These are phyloP conservation scores for Pilatotrama ljubarskyi DNA, from an alignment of 768 basidiomycete species.

Conservation along the genomic window DNA sequence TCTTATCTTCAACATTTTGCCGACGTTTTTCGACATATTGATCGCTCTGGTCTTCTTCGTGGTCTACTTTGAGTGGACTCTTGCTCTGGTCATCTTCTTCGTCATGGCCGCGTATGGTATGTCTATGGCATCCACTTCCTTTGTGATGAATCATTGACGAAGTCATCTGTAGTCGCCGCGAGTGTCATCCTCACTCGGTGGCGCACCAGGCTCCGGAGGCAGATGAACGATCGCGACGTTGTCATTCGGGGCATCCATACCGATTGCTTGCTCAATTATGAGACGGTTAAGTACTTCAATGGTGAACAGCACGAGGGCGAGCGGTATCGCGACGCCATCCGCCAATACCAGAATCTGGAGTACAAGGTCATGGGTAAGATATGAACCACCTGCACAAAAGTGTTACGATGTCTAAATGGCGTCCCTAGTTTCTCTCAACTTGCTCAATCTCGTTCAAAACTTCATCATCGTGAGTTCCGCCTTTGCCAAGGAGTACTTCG, in stretches of 20 bases:
- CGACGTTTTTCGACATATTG: conserved; percentile 78
- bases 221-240: conserved; percentile 83
- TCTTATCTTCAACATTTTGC: conserved; percentile 80
- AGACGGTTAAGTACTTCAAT: conserved; percentile 89
- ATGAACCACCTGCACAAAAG: not conserved
- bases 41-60: conserved; percentile 71
- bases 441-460: conserved; percentile 78
- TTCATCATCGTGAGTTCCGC: conserved; percentile 77
- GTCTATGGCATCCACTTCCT: conserved; percentile 23
- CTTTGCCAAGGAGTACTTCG: too few relatives aligned
- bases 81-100: conserved; percentile 65
- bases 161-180: conserved; percentile 41
- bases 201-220: conserved; percentile 70
- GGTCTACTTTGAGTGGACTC: conserved; percentile 61
- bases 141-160: conserved; percentile 7
- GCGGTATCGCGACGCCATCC: conserved; percentile 70
- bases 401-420: conserved; percentile 7
- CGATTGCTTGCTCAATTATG: conserved; percentile 78
- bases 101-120: conserved; percentile 76
- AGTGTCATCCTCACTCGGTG: conserved; percentile 64
- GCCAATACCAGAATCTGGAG: conserved; percentile 72
- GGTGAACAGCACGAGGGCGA: conserved; percentile 78
- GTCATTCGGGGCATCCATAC: conserved; percentile 81
- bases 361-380: conserved; percentile 70
- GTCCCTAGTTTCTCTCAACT: conserved; percentile 60